Evolutionary conservation across 192 early-diverging fungal species (phyloP).

Genomic region (Gonapodya prolifera): DNA sequence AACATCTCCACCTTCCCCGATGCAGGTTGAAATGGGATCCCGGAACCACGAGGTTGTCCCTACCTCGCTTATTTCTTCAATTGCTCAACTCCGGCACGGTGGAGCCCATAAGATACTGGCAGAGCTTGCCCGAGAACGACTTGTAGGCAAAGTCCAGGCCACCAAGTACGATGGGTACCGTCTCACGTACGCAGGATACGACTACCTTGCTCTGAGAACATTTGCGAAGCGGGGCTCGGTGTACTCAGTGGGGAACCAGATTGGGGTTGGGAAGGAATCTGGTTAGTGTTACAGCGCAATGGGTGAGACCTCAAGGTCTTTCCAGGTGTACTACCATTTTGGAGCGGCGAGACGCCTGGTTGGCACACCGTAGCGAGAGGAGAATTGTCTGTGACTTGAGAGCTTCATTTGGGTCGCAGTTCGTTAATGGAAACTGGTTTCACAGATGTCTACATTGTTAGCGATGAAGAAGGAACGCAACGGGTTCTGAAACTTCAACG

Average conservation of each 20-base stretch:
- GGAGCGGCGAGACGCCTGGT: not conserved
- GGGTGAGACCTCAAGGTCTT: not conserved
- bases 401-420: too few relatives aligned
- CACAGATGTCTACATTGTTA: constrained; percentile 89
- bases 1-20: not conserved
- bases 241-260: constrained; percentile 95
- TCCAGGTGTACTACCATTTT: not conserved
- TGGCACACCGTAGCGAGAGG: too few relatives aligned
- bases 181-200: constrained; percentile 98
- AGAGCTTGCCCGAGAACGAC: constrained; percentile 78
- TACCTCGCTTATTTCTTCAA: constrained; percentile 77
- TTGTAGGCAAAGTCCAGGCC: constrained; percentile 76
- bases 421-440: too few relatives aligned
- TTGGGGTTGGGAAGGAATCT: constrained; percentile 99
- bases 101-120: constrained; percentile 73
- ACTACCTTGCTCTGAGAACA: constrained; percentile 92
- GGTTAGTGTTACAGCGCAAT: constrained; percentile 15
- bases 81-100: constrained; percentile 79
- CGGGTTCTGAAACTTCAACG: constrained; percentile 92
- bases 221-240: constrained; percentile 76
- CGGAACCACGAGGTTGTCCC: constrained; percentile 99
- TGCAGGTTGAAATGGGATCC: constrained; percentile 84
- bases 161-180: constrained; percentile 88
- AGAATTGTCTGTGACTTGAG: too few relatives aligned
- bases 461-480: constrained; percentile 80